A percentile compares a stretch with the other conserved stretches of the same genome.
Conservation (phyloP, 345 rosid genomes). For the Firmiana major region DNA sequence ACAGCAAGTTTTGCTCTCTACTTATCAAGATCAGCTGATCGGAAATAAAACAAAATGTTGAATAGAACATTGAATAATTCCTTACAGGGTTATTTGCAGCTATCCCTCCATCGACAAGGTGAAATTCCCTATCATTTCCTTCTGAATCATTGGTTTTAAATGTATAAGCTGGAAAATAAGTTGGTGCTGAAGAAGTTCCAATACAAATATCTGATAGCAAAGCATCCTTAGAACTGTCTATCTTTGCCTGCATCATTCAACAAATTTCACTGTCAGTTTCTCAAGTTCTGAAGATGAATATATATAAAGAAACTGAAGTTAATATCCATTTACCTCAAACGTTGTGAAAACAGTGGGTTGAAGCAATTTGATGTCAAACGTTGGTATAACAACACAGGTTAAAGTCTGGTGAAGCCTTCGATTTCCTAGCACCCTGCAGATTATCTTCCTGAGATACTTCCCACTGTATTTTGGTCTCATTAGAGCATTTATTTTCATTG, state of each 20-base stretch:
- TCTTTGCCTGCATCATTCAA: conserved; percentile 29
- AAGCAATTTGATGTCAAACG: conserved; percentile 47
- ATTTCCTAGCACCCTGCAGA: conserved; percentile 35
- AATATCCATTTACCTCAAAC: conserved; percentile 26
- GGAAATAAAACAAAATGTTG: background rate
- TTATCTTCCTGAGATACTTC: conserved; percentile 27
- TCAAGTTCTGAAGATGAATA: background rate
- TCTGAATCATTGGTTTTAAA: conserved; percentile 27
- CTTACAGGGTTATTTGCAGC: conserved; percentile 57
- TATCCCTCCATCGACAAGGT: conserved; percentile 51
- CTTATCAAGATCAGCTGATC: background rate
- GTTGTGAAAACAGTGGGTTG: conserved; percentile 48
- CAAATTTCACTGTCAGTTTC: background rate
- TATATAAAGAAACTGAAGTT: background rate
- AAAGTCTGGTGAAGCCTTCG: conserved; percentile 29
- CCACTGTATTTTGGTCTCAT: conserved; percentile 52
- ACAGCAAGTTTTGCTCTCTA: background rate
- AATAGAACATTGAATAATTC: background rate
- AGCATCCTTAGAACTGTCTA: conserved; percentile 29
- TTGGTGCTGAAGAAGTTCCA: conserved; percentile 56
- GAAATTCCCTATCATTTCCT: conserved; percentile 31
- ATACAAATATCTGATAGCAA: conserved; percentile 51
- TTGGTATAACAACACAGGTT: conserved; percentile 48
- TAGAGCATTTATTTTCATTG: conserved; percentile 26
- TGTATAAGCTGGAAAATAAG: conserved; percentile 48